phyloP scores from a whole-genome alignment of 2,329 filamentous ascomycete genomes.

The Drechslerella coelobrocha region DNA sequence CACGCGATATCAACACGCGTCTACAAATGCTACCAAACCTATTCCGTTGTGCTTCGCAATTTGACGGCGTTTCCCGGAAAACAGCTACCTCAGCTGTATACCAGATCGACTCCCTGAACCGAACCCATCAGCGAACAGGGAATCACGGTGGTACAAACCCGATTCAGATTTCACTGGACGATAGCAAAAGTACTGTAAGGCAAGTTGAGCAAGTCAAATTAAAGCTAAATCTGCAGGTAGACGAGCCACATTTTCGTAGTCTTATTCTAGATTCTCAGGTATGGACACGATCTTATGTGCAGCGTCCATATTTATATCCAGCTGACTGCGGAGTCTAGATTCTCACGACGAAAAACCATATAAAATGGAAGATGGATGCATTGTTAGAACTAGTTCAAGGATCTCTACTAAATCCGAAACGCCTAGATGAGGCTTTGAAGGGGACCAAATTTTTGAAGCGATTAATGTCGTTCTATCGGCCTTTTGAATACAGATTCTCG shows the following conservation, averaged over 20 bases:
- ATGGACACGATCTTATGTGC: background rate
- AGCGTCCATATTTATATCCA: background rate
- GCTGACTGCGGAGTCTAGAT: slow-evolving; percentile 61
- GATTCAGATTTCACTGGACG: slow-evolving; percentile 54
- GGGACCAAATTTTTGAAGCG: slow-evolving; percentile 96
- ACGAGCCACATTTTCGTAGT: slow-evolving; percentile 69
- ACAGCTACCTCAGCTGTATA: slow-evolving; percentile 92
- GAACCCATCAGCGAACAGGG: slow-evolving; percentile 77
- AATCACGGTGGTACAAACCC: slow-evolving; percentile 18
- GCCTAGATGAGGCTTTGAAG: slow-evolving; percentile 90
- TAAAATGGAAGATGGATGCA: slow-evolving; percentile 97
- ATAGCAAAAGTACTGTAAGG: slow-evolving; percentile 58
- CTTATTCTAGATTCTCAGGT: slow-evolving; percentile 62
- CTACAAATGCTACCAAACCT: slow-evolving; percentile 88
- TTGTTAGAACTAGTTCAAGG: slow-evolving; percentile 91
- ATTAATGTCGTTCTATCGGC: slow-evolving; percentile 90
- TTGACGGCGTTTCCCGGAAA: slow-evolving; percentile 70
- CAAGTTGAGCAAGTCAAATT: slow-evolving; percentile 64
- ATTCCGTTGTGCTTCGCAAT: slow-evolving; percentile 76
- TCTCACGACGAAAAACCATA: slow-evolving; percentile 83
- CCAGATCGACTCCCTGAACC: slow-evolving; percentile 96
- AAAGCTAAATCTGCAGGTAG: slow-evolving; percentile 68
- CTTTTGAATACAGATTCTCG: slow-evolving; percentile 95
- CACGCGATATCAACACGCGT: slow-evolving; percentile 78
- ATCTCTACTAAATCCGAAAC: slow-evolving; percentile 85